phyloP scores from a whole-genome alignment of 2,329 filamentous ascomycete genomes.

The Botrytis medusae region DNA sequence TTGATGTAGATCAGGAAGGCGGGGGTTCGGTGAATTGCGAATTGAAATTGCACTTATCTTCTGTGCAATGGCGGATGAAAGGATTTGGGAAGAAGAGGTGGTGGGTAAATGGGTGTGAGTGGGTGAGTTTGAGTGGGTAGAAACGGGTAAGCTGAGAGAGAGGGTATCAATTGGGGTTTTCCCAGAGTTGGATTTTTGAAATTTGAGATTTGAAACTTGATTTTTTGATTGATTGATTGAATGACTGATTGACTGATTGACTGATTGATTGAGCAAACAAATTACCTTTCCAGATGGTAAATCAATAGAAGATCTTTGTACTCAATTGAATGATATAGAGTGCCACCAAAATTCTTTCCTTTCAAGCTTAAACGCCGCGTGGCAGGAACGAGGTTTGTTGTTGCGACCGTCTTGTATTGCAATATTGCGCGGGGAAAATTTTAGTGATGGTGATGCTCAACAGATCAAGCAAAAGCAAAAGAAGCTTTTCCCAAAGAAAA shows the following conservation, averaged over 20 bases:
- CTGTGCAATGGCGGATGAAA: slow-evolving; percentile 18
- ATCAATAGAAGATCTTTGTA: slow-evolving; percentile 11
- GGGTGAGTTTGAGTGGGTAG: slow-evolving; percentile 12
- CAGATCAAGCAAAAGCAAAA: not conserved
- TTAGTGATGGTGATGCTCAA: slow-evolving; percentile 3
- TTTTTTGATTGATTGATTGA: not conserved
- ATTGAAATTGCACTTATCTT: slow-evolving; percentile 20
- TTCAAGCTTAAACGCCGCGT: slow-evolving; percentile 19
- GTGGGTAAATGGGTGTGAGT: not conserved
- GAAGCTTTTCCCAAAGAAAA: slow-evolving; percentile 11
- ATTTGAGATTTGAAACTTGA: not conserved
- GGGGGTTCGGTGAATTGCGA: slow-evolving; percentile 3
- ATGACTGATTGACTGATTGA: not conserved
- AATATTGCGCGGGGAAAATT: slow-evolving; percentile 13
- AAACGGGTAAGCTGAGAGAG: not conserved
- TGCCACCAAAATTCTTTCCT: not conserved
- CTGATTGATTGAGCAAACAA: slow-evolving; percentile 8
- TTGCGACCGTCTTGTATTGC: not conserved
- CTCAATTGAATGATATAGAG: slow-evolving; percentile 1
- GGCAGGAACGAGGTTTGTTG: slow-evolving; percentile 21
- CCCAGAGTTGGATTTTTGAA: not conserved
- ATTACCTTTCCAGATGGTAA: slow-evolving; percentile 13
- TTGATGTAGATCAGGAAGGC: not conserved
- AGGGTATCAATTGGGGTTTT: slow-evolving; percentile 13
- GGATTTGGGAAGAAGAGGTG: not conserved